Base-by-base conservation (phyloP, 2,329 filamentous ascomycete species). In the Penicillium sp. region DNA sequence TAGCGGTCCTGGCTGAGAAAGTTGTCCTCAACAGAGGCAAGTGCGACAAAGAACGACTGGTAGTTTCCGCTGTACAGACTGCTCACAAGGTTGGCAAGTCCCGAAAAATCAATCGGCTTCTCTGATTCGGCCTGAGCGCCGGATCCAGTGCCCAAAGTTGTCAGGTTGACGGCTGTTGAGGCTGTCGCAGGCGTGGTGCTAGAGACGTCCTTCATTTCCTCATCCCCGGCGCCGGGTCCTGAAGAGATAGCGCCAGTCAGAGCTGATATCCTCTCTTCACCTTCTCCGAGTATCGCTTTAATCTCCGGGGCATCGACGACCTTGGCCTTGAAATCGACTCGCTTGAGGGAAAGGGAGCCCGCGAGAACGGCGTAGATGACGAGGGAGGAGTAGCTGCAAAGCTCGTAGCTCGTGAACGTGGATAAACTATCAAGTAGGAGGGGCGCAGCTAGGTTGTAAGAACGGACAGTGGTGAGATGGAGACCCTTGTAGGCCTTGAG, bases 271-370 rank as follows among this genome's bases (percentile, higher is more conserved):
- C 93, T 93, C 69, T 97, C 92, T 66, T 95, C 89, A 23, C 87
- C 87, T 64, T 93, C 87, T 58, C 93, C 94, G 23, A 99, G 84
- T 62, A 99, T 95, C 38, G 94, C 94, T 78, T 94, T 96, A 78
- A 99, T 97, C 77, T 99, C 94, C 12, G 94, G 93, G 7, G 94
- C 94, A 73, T 99, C 94, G 42, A 99, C 93, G 24, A 99, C 94
- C 80, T 97, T 97, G 63, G 90, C 90, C 81, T 99, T 99, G 83
- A 99, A 99, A 74, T 99, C 94, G 33, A 97, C 91, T 49, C 94
- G 89, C 80, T 97, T 96, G 56, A 99, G 83, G 47, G 93, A 94
- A 23, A 97, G 88, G 6, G 92, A 95, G 58, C 94, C 94, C 35
- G 94, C 91, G 33, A 99, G 86, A 21, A 97, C 93, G 1, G 94